Conservation (phyloP, 495 filamentous ascomycete genomes). For the Terfezia boudieri region DNA sequence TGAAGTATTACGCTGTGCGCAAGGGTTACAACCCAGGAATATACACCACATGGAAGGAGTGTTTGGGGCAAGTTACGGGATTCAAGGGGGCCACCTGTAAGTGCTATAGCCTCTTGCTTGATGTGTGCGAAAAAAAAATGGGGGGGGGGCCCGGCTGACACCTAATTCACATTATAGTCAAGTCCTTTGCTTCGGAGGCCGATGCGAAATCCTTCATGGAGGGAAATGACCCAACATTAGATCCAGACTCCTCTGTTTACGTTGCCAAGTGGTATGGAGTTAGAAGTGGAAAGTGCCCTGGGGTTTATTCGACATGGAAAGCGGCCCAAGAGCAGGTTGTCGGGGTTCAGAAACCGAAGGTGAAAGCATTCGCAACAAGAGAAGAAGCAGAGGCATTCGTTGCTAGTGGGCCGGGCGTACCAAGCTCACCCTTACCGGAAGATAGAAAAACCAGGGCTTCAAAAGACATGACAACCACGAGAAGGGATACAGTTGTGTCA, state of each 20-base stretch:
- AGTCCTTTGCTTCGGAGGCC: constrained; percentile 52
- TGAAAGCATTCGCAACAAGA: constrained; percentile 50
- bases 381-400: constrained; percentile 61
- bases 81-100: constrained; percentile 63
- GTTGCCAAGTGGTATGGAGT: constrained; percentile 58
- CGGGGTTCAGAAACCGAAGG: constrained; percentile 51
- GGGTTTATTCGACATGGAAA: constrained; percentile 79
- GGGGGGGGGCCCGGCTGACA: constrained; percentile 6
- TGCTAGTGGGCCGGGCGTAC: constrained; percentile 21
- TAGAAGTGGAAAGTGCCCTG: constrained; percentile 56
- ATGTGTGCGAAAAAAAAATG: not conserved
- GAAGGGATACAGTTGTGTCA: not conserved
- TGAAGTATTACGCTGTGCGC: constrained; percentile 77
- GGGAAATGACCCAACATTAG: constrained; percentile 29
- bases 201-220: constrained; percentile 61
- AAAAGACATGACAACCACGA: not conserved
- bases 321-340: constrained; percentile 52
- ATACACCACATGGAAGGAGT: constrained; percentile 68
- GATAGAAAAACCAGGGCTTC: not conserved
- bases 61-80: constrained; percentile 60
- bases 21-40: constrained; percentile 58
- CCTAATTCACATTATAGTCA: constrained; percentile 31
- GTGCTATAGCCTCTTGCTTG: constrained; percentile 15
- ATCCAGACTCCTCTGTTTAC: constrained; percentile 19
- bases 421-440: not conserved